Evolutionary conservation across 1,284 basidiomycete genomes (phyloP).

Genomic region (Phellinidium pouzarii): DNA sequence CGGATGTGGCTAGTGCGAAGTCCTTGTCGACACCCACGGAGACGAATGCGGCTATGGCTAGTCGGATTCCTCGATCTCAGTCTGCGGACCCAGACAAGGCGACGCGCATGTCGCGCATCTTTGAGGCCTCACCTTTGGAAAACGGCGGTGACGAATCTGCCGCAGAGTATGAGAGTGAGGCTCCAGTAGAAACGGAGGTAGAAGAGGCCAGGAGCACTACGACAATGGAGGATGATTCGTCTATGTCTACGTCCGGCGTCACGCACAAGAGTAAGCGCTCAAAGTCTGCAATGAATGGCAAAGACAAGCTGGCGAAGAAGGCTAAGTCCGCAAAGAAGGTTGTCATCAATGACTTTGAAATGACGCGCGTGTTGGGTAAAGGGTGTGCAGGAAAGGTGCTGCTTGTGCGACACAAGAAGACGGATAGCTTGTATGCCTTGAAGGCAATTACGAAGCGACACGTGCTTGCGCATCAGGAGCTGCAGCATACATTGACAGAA

Average conservation of each 20-base stretch:
- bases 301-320: conserved; percentile 32
- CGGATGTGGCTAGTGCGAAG: conserved; percentile 3
- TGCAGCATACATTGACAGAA: conserved; percentile 93
- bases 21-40: conserved; percentile 17
- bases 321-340: conserved; percentile 63
- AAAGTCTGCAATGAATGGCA: conserved; percentile 42
- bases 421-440: conserved; percentile 75
- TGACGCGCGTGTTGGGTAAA: conserved; percentile 92
- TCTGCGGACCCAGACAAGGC: conserved; percentile 66
- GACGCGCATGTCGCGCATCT: conserved; percentile 48
- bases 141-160: conserved; percentile 16
- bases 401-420: conserved; percentile 73
- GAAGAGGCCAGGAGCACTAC: conserved; percentile 32
- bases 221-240: conserved; percentile 54
- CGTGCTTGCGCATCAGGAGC: conserved; percentile 90
- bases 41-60: conserved; percentile 22
- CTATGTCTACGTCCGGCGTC: conserved; percentile 46
- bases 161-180: conserved; percentile 20
- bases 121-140: conserved; percentile 29
- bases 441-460: conserved; percentile 97
- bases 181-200: conserved; percentile 15
- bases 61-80: conserved; percentile 61
- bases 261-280: conserved; percentile 49
- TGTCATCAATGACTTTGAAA: conserved; percentile 86
- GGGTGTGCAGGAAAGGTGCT: conserved; percentile 94